Conservation (phyloP, 306 rosid genomes). For the Hippophae tibetana region DNA sequence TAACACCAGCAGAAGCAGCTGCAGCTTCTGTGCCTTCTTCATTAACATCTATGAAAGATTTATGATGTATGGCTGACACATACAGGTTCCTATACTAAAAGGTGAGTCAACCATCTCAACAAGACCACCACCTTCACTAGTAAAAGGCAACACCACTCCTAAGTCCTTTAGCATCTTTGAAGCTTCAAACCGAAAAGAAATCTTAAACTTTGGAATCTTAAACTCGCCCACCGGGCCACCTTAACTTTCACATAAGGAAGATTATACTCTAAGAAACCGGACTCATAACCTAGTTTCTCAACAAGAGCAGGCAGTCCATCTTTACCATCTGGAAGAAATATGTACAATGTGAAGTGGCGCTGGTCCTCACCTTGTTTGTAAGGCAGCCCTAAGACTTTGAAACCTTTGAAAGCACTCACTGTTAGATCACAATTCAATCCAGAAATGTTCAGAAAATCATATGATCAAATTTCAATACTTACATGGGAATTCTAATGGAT, state of each 20-base stretch:
- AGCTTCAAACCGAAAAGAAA: slow-evolving; percentile 6
- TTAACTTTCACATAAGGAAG: not conserved
- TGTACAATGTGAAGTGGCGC: not conserved
- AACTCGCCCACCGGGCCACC: not conserved
- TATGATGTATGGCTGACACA: slow-evolving; percentile 10
- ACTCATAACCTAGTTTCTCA: not conserved
- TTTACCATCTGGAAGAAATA: slow-evolving; percentile 4
- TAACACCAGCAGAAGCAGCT: not conserved
- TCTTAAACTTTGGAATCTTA: slow-evolving; percentile 6
- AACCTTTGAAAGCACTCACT: slow-evolving; percentile 1
- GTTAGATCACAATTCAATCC: no score
- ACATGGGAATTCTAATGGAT: no score
- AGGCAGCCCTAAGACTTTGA: slow-evolving; percentile 10
- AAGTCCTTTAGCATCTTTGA: not conserved
- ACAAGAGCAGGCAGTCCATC: slow-evolving; percentile 5
- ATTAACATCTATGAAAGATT: slow-evolving; percentile 1
- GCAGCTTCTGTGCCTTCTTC: slow-evolving; percentile 21
- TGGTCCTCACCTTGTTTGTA: not conserved
- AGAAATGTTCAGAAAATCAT: no score
- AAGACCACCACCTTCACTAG: not conserved
- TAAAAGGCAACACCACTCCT: slow-evolving; percentile 1
- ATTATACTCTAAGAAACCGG: not conserved
- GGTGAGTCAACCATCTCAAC: slow-evolving; percentile 10
- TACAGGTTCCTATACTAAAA: not conserved
- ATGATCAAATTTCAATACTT: no score